Percentiles rank a stretch among this genome's conserved stretches.
Evolutionary conservation across 176 grass and related monocot species (phyloP).

Genomic region (Thinopyrum elongatum): DNA sequence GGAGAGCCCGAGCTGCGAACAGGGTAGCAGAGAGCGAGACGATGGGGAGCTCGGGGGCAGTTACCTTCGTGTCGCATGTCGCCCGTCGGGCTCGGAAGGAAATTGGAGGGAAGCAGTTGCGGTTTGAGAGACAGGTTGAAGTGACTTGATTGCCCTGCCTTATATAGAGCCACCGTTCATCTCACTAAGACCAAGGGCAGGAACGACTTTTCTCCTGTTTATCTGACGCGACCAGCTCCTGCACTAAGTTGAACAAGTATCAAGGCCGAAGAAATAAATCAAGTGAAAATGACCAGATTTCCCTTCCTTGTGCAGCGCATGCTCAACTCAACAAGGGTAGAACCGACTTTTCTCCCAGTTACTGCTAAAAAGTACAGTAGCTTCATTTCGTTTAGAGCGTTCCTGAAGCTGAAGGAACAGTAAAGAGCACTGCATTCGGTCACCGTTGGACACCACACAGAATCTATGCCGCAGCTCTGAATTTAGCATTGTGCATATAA

Average conservation of each 20-base stretch:
- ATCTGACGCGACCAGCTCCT: not conserved
- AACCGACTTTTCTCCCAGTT: not conserved
- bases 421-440: conserved; percentile 19
- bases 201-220: not conserved
- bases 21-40: conserved; percentile 35
- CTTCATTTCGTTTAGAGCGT: not conserved
- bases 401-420: not conserved
- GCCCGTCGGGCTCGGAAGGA: not conserved
- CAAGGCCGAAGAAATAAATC: not conserved
- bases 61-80: conserved; percentile 16
- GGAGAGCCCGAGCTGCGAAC: conserved; percentile 19
- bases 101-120: conserved; percentile 44
- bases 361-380: not conserved
- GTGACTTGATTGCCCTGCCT: conserved; percentile 26
- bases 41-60: conserved; percentile 21
- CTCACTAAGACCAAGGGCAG: not conserved
- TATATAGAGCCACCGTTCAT: conserved; percentile 24
- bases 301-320: not conserved
- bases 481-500: not conserved
- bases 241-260: not conserved
- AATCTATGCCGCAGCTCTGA: not conserved
- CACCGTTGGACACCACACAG: not conserved
- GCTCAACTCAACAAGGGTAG: not conserved
- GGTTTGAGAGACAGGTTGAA: conserved; percentile 18
- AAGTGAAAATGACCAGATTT: not conserved